Evolutionary conservation across 2,329 filamentous ascomycete species (phyloP).

Genomic region (Fusarium veterinarium): DNA sequence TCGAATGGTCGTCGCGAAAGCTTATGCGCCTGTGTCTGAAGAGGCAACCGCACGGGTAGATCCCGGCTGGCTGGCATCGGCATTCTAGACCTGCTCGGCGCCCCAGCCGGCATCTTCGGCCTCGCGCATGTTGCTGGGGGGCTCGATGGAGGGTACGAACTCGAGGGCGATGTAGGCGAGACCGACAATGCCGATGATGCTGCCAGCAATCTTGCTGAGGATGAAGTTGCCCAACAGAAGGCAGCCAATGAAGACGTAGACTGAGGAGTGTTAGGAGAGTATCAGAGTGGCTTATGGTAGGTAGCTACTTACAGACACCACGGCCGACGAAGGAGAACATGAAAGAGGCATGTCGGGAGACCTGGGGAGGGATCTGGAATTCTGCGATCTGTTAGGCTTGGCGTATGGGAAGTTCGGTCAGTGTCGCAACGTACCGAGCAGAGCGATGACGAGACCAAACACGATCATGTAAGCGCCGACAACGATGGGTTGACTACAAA

Average conservation of each 20-base stretch:
- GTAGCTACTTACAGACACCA: conserved; percentile 80
- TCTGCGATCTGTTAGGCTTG: conserved; percentile 61
- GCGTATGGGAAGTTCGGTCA: neutral
- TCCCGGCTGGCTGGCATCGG: conserved; percentile 5
- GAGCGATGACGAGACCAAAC: conserved; percentile 83
- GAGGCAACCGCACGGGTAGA: neutral
- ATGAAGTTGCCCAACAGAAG: conserved; percentile 78
- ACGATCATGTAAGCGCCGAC: conserved; percentile 89
- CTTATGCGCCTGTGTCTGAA: conserved; percentile 16
- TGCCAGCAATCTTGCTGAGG: conserved; percentile 80
- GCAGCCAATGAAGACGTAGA: conserved; percentile 95
- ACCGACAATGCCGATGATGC: conserved; percentile 81
- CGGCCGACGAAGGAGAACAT: conserved; percentile 97
- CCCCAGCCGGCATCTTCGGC: conserved; percentile 77
- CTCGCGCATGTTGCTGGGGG: conserved; percentile 84
- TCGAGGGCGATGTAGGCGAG: conserved; percentile 81
- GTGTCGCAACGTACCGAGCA: conserved; percentile 63
- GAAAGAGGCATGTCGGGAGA: conserved; percentile 95
- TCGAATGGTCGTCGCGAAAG: conserved; percentile 13
- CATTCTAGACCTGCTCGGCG: conserved; percentile 76
- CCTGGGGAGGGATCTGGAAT: conserved; percentile 93
- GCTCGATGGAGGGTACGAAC: conserved; percentile 82
- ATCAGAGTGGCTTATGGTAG: accelerated
- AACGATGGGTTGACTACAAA: conserved; percentile 65
- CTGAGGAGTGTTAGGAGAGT: conserved; percentile 57